These are phyloP conservation scores for Biscogniauxia sp. DNA, from an alignment of 2,329 filamentous ascomycete species.

Conservation along the genomic window DNA sequence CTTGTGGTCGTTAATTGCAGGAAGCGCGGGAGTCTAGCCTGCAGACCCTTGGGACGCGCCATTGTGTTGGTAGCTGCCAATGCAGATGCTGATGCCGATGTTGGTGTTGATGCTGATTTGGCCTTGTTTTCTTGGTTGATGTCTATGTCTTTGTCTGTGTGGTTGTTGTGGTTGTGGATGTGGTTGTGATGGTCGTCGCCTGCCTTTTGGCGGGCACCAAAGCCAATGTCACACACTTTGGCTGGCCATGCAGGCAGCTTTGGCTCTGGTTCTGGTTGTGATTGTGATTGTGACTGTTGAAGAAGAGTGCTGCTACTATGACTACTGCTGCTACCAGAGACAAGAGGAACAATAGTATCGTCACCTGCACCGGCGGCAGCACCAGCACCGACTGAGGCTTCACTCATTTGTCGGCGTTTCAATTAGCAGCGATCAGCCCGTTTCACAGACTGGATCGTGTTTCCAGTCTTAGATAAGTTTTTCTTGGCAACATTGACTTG, in stretches of 20 bases:
- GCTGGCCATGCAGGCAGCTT: background rate
- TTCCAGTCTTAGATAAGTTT: background rate
- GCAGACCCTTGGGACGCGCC: background rate
- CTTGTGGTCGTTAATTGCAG: background rate
- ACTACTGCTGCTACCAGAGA: no score
- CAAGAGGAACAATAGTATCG: no score
- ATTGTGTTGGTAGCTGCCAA: background rate
- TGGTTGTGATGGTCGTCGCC: background rate
- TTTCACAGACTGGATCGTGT: background rate
- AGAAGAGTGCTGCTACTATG: background rate
- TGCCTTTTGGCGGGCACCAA: background rate
- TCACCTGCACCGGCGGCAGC: no score
- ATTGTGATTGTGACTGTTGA: background rate
- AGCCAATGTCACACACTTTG: background rate
- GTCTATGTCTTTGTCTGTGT: background rate
- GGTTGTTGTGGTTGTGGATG: background rate
- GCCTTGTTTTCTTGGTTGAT: no score
- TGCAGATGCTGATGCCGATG: no score
- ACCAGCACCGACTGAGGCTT: background rate
- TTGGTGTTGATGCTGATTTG: background rate
- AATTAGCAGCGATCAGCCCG: background rate
- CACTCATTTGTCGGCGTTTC: background rate
- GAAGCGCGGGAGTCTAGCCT: background rate
- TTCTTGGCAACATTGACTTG: background rate
- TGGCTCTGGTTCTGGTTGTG: background rate